Evolutionary conservation across 2,329 filamentous ascomycete species (phyloP).

Genomic region (Chrysoporthe cubensis): DNA sequence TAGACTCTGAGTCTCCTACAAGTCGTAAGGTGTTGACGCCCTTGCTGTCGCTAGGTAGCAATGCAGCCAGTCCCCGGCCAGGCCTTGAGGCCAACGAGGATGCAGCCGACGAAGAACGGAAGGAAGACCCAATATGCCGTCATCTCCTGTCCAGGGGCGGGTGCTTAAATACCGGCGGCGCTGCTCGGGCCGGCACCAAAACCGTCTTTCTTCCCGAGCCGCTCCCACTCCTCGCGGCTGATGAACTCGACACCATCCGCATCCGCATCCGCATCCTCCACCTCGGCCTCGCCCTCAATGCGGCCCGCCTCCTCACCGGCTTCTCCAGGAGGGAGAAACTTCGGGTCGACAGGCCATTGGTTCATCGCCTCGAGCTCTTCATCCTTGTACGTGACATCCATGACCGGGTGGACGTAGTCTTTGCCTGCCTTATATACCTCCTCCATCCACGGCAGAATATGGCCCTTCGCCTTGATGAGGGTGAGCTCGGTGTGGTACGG

Average conservation of each 20-base stretch:
- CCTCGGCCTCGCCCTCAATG: not conserved
- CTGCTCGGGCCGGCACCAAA: not conserved
- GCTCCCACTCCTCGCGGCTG: slow-evolving; percentile 37
- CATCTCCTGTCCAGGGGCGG: not conserved
- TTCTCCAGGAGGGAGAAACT: too few species aligned
- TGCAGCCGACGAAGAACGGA: too few species aligned
- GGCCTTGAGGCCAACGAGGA: too few species aligned
- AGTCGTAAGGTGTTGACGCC: too few species aligned
- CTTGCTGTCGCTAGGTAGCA: too few species aligned
- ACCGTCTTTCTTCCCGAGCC: slow-evolving; percentile 33
- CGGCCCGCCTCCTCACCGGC: too few species aligned
- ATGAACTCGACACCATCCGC: slow-evolving; percentile 27
- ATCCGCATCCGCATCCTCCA: not conserved
- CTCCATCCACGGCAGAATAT: slow-evolving; percentile 65
- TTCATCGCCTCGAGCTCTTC: slow-evolving; percentile 37
- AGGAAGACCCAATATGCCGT: not conserved
- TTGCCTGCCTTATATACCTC: slow-evolving; percentile 49
- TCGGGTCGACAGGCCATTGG: slow-evolving; percentile 9
- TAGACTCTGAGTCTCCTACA: not conserved
- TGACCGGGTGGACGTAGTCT: slow-evolving; percentile 46
- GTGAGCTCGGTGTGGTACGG: slow-evolving; percentile 62
- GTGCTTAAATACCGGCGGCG: not conserved
- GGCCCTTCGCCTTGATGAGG: slow-evolving; percentile 57
- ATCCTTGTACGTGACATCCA: slow-evolving; percentile 36
- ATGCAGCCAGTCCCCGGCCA: too few species aligned